Evolutionary conservation across 495 filamentous ascomycete species (phyloP).

Genomic region (Aspergillus ellipticus): DNA sequence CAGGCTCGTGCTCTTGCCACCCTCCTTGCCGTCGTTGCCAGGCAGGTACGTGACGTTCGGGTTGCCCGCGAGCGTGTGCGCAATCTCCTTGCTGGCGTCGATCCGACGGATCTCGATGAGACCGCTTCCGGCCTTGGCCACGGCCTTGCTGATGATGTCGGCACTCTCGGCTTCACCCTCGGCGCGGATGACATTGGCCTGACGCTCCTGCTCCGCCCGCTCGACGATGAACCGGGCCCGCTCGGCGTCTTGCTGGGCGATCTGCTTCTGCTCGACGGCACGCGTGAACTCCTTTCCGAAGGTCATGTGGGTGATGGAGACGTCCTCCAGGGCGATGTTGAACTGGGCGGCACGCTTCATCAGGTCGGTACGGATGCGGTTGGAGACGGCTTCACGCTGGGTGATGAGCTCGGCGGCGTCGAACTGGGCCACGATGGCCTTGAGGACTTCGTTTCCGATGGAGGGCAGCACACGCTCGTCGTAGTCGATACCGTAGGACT

Average conservation of each 20-base stretch:
- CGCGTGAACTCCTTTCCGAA: constrained; percentile 99
- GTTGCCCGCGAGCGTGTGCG: constrained; percentile 80
- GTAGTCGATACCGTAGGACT: constrained; percentile 90
- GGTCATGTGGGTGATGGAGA: constrained; percentile 99
- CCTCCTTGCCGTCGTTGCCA: constrained; percentile 61
- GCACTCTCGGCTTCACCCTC: constrained; percentile 97
- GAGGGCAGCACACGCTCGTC: constrained; percentile 99
- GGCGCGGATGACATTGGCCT: constrained; percentile 95
- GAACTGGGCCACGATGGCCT: constrained; percentile 98
- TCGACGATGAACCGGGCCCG: constrained; percentile 96
- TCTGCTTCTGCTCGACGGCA: constrained; percentile 99
- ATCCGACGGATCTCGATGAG: constrained; percentile 94
- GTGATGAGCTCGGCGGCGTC: constrained; percentile 99
- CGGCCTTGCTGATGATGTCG: constrained; percentile 86
- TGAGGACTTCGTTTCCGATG: constrained; percentile 99
- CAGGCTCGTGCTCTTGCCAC: constrained; percentile 59
- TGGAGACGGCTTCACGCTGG: constrained; percentile 91
- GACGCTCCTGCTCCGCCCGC: constrained; percentile 97
- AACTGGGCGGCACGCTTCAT: constrained; percentile 95
- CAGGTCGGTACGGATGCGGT: constrained; percentile 92
- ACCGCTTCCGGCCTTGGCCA: constrained; percentile 88
- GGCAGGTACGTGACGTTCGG: constrained; percentile 97
- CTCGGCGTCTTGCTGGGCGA: constrained; percentile 98
- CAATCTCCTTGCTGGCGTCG: constrained; percentile 96
- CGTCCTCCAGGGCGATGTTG: constrained; percentile 98